These are phyloP conservation scores for Parastagonospora avenae DNA, from an alignment of 2,329 filamentous ascomycete species.

Conservation along the genomic window DNA sequence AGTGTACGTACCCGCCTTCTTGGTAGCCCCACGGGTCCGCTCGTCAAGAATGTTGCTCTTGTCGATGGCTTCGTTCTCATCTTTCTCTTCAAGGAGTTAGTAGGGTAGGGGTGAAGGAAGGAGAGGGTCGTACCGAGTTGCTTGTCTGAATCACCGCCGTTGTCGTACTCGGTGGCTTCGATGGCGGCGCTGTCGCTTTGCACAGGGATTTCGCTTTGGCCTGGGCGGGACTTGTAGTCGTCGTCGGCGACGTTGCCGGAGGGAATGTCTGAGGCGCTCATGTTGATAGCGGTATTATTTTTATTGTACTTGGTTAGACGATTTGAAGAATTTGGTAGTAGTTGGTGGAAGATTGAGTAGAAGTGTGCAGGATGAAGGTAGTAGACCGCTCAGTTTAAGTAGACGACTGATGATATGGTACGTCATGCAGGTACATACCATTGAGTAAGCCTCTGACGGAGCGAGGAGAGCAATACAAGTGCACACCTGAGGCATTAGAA, in stretches of 20 bases:
- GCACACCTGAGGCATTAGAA: background rate
- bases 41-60: conserved; percentile 53
- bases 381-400: conserved; percentile 14
- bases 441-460: conserved; percentile 3
- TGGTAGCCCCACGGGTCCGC: conserved; percentile 55
- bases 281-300: conserved; percentile 15
- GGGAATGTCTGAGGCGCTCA: conserved; percentile 43
- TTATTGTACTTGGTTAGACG: background rate
- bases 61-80: conserved; percentile 58
- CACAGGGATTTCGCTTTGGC: conserved; percentile 53
- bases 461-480: background rate
- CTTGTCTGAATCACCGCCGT: conserved; percentile 55
- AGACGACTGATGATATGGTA: background rate
- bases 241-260: conserved; percentile 47
- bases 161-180: conserved; percentile 50
- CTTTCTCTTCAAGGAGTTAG: conserved; percentile 41
- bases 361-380: background rate
- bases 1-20: conserved; percentile 51
- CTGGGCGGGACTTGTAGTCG: conserved; percentile 54
- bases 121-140: conserved; percentile 49
- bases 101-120: background rate
- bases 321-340: background rate
- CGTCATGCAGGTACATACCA: conserved; percentile 13
- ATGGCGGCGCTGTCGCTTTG: conserved; percentile 53
- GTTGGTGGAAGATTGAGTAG: background rate